Percentiles rank a stretch among this genome's conserved stretches.
Conservation (phyloP, 768 basidiomycete genomes). For the Flagelloscypha sp. region DNA sequence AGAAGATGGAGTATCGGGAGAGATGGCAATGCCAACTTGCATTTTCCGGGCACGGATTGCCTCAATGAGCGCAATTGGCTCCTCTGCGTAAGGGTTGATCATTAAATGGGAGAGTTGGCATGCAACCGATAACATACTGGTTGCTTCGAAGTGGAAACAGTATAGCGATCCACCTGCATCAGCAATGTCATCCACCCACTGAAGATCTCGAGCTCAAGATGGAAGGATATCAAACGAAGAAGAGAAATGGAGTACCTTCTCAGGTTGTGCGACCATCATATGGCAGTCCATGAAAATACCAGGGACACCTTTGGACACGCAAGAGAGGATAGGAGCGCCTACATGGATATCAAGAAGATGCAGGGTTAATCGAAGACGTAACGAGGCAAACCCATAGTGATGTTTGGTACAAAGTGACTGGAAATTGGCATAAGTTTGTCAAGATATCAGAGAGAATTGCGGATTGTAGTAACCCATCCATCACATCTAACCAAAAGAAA, state of each 20-base stretch:
- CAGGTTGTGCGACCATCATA: constrained; percentile 98
- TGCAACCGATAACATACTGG: constrained; percentile 19
- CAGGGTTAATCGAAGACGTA: constrained; percentile 2
- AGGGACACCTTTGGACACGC: constrained; percentile 79
- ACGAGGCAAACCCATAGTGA: constrained; percentile 76
- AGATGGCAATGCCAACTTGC: constrained; percentile 95
- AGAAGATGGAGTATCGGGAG: constrained; percentile 85
- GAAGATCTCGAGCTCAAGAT: constrained; percentile 1
- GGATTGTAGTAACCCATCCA: constrained; percentile 73
- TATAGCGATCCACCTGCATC: constrained; percentile 92
- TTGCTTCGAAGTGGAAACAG: constrained; percentile 95
- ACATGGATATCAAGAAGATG: constrained; percentile 6
- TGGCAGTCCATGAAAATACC: constrained; percentile 99
- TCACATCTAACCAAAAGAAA: constrained; percentile 60
- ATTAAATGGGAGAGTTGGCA: too few relatives aligned
- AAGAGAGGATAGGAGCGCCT: constrained; percentile 86
- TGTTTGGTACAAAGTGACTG: constrained; percentile 97
- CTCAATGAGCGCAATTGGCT: constrained; percentile 69
- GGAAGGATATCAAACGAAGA: not conserved
- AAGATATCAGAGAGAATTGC: constrained; percentile 8
- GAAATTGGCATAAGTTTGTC: constrained; percentile 5
- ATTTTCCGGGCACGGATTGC: constrained; percentile 77
- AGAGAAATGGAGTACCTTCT: constrained; percentile 46
- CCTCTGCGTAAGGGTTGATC: constrained; percentile 10
- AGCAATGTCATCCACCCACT: constrained; percentile 98